These are phyloP conservation scores for Chlorella sp. DNA, from an alignment of 139 green algal species.

Conservation along the genomic window DNA sequence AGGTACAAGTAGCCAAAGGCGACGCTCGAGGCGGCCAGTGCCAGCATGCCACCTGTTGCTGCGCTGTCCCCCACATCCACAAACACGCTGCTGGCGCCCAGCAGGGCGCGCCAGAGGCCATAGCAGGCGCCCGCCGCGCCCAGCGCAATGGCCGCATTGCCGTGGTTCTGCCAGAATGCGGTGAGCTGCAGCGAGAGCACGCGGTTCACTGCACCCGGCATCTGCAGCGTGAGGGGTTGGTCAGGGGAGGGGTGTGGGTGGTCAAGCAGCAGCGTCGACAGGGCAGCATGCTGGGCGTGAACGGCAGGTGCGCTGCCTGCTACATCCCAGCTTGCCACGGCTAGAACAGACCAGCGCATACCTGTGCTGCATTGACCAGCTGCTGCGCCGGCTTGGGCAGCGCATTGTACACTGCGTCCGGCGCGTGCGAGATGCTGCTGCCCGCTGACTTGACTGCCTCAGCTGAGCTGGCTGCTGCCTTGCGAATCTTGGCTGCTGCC, in stretches of 20 bases:
- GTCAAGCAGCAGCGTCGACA: no score
- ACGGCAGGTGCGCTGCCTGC: no score
- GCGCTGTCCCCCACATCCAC: not conserved
- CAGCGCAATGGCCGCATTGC: constrained; percentile 41
- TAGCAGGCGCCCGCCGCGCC: constrained; percentile 43
- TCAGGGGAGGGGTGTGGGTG: no score
- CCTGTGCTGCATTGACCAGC: constrained; percentile 26
- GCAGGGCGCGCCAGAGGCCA: constrained; percentile 56
- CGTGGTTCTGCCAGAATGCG: constrained; percentile 67
- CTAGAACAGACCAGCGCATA: no score
- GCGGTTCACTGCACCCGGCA: constrained; percentile 46
- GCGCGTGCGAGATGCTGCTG: not conserved
- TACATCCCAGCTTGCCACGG: no score
- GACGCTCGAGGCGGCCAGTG: constrained; percentile 54
- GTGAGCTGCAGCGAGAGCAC: constrained; percentile 66
- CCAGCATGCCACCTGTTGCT: constrained; percentile 22
- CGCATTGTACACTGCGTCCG: not conserved
- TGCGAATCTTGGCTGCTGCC: not conserved
- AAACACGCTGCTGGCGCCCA: not conserved
- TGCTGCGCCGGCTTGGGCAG: constrained; percentile 38
- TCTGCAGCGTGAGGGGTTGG: not conserved
- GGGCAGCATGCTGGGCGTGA: no score
- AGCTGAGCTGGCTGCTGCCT: not conserved
- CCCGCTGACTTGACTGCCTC: not conserved
- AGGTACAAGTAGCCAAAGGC: constrained; percentile 48